Evolutionary conservation across 2,329 filamentous ascomycete genomes (phyloP).

Genomic region (Allantophomopsis cytisporea): DNA sequence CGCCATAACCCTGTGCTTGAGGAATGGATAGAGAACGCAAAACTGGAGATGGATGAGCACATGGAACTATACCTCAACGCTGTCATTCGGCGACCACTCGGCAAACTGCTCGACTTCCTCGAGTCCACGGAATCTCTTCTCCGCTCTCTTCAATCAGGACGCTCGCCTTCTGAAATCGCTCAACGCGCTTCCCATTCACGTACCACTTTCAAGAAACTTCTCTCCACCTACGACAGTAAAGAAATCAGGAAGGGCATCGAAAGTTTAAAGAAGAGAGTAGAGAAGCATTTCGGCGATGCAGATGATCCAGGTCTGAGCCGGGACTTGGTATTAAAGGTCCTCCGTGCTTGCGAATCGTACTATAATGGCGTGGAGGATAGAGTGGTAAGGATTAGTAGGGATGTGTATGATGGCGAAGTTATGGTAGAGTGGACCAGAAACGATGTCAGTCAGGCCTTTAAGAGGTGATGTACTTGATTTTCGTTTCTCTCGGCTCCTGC

Average conservation of each 20-base stretch:
- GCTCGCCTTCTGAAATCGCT: conserved; percentile 51
- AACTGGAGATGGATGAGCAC: conserved; percentile 71
- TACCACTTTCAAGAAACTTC: conserved; percentile 71
- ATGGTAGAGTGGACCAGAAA: conserved; percentile 52
- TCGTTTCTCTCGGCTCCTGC: no score
- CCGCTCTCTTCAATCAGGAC: conserved; percentile 41
- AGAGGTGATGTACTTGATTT: conserved; percentile 4
- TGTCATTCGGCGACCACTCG: conserved; percentile 78
- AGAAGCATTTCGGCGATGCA: conserved; percentile 92
- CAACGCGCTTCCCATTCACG: conserved; percentile 74
- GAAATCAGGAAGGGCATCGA: conserved; percentile 87
- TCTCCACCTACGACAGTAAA: conserved; percentile 67
- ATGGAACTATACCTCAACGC: conserved; percentile 77
- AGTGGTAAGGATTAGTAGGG: conserved; percentile 43
- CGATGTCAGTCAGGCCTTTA: conserved; percentile 48
- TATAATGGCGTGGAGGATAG: conserved; percentile 48
- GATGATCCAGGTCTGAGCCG: conserved; percentile 42
- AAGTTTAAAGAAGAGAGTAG: conserved; percentile 75
- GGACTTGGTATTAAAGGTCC: conserved; percentile 41
- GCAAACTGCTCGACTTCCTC: conserved; percentile 81
- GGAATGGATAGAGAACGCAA: conserved; percentile 69
- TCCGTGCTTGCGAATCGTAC: conserved; percentile 47
- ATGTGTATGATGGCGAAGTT: conserved; percentile 51
- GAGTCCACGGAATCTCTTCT: conserved; percentile 72
- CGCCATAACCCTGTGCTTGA: conserved; percentile 62